phyloP scores from a whole-genome alignment of 2,329 filamentous ascomycete genomes.

The Alternaria arbusti region DNA sequence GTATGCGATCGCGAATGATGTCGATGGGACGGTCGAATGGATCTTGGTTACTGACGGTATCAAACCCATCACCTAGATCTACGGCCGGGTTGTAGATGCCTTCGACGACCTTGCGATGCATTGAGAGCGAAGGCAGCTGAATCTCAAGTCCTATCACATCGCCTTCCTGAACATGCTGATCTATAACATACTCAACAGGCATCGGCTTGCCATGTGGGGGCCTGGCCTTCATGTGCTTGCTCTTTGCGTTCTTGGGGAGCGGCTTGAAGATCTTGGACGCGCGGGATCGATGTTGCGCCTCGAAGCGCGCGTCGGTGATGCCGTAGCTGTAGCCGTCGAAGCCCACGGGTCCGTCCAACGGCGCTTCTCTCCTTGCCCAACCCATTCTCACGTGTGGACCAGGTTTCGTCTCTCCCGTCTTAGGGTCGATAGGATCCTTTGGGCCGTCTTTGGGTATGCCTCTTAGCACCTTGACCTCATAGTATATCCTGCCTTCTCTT shows the following conservation, averaged over 20 bases:
- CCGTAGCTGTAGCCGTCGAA: constrained; percentile 95
- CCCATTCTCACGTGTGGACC: constrained; percentile 76
- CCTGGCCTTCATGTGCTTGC: constrained; percentile 49
- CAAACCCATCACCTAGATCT: constrained; percentile 67
- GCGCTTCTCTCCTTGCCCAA: constrained; percentile 81
- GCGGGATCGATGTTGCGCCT: constrained; percentile 91
- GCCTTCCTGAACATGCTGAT: constrained; percentile 81
- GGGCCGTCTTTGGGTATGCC: constrained; percentile 66
- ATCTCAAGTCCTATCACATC: constrained; percentile 96
- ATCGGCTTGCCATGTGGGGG: constrained; percentile 43
- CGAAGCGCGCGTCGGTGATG: constrained; percentile 85
- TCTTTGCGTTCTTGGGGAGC: constrained; percentile 47
- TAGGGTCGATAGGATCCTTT: constrained; percentile 44
- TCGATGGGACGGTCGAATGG: constrained; percentile 67
- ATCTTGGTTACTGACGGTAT: constrained; percentile 50
- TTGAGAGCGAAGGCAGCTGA: constrained; percentile 79
- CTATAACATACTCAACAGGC: constrained; percentile 59
- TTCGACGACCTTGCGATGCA: constrained; percentile 87
- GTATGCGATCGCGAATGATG: constrained; percentile 92
- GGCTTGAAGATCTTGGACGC: constrained; percentile 79
- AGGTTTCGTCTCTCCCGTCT: constrained; percentile 55
- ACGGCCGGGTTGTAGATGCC: constrained; percentile 87
- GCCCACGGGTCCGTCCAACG: constrained; percentile 81
- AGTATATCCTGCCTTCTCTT: constrained; percentile 89
- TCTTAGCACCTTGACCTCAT: constrained; percentile 87